Conservation (phyloP, 148 eudicot species). For the Salicornia ramosissima region DNA sequence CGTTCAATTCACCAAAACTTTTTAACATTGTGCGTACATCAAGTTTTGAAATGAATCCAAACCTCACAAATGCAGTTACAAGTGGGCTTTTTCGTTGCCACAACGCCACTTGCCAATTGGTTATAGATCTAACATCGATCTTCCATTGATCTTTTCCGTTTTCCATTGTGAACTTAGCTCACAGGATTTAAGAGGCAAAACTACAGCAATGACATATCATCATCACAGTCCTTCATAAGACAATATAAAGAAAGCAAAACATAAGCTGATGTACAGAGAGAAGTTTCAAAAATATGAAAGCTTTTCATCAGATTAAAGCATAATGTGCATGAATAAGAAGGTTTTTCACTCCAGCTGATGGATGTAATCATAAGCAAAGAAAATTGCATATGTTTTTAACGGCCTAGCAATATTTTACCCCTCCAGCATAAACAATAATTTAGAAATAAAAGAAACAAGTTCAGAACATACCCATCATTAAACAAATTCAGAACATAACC, state of each 20-base stretch:
- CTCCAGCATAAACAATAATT: neutral
- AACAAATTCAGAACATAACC: no score
- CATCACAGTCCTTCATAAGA: neutral
- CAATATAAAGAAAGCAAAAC: neutral
- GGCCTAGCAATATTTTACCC: neutral
- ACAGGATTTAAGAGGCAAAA: neutral
- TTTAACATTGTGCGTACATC: no score
- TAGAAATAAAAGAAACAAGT: neutral
- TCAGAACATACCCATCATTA: conserved; percentile 12
- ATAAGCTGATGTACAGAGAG: neutral
- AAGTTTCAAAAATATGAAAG: neutral
- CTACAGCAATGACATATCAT: neutral
- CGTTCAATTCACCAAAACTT: no score
- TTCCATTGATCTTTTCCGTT: neutral
- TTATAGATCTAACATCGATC: neutral
- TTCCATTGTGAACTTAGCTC: neutral
- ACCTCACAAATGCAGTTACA: neutral
- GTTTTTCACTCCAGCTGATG: neutral
- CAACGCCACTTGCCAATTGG: neutral
- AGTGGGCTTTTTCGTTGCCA: neutral
- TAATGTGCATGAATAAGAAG: neutral
- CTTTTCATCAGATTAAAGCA: neutral
- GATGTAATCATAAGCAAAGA: neutral
- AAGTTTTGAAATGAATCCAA: neutral
- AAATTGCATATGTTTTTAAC: neutral